Percentiles rank a stretch among this genome's conserved stretches.
Evolutionary conservation across 768 basidiomycete species (phyloP).

Genomic region (Boletus sp.): DNA sequence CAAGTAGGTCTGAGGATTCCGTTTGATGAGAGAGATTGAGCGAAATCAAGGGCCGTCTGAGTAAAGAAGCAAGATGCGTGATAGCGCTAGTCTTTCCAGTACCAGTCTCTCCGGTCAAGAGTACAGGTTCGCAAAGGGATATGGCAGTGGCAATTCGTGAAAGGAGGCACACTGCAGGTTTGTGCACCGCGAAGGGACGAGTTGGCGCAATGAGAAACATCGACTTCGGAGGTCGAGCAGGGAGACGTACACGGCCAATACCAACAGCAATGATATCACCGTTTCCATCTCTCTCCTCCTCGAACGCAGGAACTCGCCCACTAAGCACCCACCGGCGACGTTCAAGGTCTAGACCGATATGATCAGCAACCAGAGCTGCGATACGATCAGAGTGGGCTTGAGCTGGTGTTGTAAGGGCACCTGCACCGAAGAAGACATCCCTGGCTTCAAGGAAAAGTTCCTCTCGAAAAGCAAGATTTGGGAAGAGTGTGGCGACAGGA

Average conservation of each 20-base stretch:
- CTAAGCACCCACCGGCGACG: constrained; percentile 67
- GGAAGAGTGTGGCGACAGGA: constrained; percentile 50
- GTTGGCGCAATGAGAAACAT: constrained; percentile 32
- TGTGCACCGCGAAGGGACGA: constrained; percentile 86
- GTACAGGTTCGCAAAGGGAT: constrained; percentile 73
- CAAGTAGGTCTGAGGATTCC: constrained; percentile 89
- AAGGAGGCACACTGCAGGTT: constrained; percentile 75
- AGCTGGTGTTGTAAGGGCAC: constrained; percentile 50
- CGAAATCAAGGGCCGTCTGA: constrained; percentile 75
- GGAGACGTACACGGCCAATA: constrained; percentile 62
- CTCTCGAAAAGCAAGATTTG: constrained; percentile 77
- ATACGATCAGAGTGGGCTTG: constrained; percentile 50
- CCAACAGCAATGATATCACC: constrained; percentile 55
- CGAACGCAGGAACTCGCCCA: constrained; percentile 64
- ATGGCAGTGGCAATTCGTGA: constrained; percentile 78
- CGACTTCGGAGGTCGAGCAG: constrained; percentile 40
- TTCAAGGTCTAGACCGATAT: constrained; percentile 67
- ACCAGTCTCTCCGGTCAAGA: constrained; percentile 97
- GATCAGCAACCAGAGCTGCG: constrained; percentile 52
- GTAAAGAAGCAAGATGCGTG: constrained; percentile 79
- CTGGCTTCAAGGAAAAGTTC: constrained; percentile 86
- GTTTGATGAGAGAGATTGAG: constrained; percentile 96
- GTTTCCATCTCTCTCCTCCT: constrained; percentile 65
- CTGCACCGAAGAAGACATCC: constrained; percentile 88
- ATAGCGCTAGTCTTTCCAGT: constrained; percentile 96